Evolutionary conservation across 1,284 basidiomycete genomes (phyloP), one percentile per base, ranked within the genome.

Genomic region (Puccinia triticina): DNA sequence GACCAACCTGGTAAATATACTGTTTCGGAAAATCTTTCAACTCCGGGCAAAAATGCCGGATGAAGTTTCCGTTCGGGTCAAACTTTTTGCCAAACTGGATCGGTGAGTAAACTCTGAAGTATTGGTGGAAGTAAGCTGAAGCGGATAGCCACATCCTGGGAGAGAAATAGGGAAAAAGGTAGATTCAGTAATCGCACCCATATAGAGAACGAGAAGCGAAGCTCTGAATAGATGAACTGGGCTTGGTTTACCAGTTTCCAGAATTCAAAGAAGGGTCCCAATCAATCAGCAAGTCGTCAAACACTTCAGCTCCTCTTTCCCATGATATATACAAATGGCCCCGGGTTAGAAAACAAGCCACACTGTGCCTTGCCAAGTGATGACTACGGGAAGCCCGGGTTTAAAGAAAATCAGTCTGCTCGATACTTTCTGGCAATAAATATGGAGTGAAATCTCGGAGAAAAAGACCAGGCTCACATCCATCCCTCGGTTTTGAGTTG

Each of bases 271-370:
- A 86, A 0, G 88, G 88, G 84, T 89, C 89, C 88, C 88, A 88
- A 78, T 88, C 88, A 26, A 88, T 87, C 81, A 88, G 85, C 83
- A 86, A 86, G 64, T 85, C 83, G 74, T 90, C 89, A 86, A 90
- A 89, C 43, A 89, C 88, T 83, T 90, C 89, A 82, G 88, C 89
- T 40, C 90, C 90, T 74, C 89, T 85, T 84, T 90, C 90, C 90
- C 89, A 91, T 11, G 88, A 88, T 83, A 90, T 89, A 86, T 90
- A 90, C 84, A 89, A 89, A 84, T 90, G 89, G 23, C 90, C 89
- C 69, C 89, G 87, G 12, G 89, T 89, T 29, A 90, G 86, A 85
- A 89, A 90, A 84, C 89, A 90, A 10, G 90, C 90, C 67, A 90
- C 89, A 14, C 87, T 88, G 85, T 89, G 89, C 79, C 90, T 86